A percentile compares a stretch with the other conserved stretches of the same genome.
phyloP scores from a whole-genome alignment of 2,329 filamentous ascomycete species.

The Aspergillus sp. region DNA sequence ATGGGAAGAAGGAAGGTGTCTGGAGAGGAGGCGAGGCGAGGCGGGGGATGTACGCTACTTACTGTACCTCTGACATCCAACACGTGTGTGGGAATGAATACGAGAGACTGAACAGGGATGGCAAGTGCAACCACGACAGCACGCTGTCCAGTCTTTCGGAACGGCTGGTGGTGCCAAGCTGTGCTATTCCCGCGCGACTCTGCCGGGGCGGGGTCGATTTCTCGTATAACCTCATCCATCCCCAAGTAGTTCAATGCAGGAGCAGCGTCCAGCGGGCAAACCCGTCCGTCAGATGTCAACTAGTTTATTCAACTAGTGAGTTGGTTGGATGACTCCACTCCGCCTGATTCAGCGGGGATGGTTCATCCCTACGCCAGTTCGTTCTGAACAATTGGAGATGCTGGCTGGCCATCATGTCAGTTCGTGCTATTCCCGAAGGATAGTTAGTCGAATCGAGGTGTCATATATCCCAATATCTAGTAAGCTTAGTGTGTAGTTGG shows the following conservation, averaged over 20 bases:
- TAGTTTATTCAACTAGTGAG: background rate
- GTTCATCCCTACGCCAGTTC: background rate
- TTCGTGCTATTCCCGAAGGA: background rate
- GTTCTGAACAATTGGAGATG: background rate
- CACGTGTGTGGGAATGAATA: slow-evolving; percentile 5
- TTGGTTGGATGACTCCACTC: background rate
- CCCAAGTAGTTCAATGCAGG: background rate
- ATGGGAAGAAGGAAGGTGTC: no score
- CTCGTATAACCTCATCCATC: slow-evolving; percentile 7
- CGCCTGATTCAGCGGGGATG: background rate
- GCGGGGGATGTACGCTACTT: no score
- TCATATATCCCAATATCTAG: no score
- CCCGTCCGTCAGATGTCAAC: background rate
- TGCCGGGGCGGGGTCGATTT: background rate
- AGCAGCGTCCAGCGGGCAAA: background rate
- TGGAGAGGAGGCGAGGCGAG: no score
- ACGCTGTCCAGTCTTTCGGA: slow-evolving; percentile 4
- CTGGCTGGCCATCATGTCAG: background rate
- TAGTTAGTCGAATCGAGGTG: no score
- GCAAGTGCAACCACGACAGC: slow-evolving; percentile 3
- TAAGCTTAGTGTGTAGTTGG: no score
- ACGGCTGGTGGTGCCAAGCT: slow-evolving; percentile 1
- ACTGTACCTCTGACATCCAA: background rate
- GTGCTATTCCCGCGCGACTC: background rate
- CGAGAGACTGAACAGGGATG: background rate